phyloP scores from a whole-genome alignment of 2,329 filamentous ascomycete genomes.

The Sporothrix variecibatus region DNA sequence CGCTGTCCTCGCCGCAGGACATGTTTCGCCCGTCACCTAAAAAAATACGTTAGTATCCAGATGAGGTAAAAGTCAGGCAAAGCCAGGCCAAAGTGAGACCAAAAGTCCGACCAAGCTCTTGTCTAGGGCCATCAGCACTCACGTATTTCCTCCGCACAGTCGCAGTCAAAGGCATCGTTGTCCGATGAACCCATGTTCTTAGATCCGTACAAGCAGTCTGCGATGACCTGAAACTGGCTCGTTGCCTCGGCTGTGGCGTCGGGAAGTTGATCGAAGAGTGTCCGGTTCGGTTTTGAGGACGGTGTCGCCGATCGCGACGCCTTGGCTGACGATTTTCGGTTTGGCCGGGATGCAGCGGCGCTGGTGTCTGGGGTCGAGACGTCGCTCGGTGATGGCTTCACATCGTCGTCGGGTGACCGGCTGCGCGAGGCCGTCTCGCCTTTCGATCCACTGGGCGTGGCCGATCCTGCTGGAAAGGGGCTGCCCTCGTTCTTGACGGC shows the following conservation, averaged over 20 bases:
- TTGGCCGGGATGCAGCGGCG: slow-evolving; percentile 65
- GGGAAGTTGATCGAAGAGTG: slow-evolving; percentile 71
- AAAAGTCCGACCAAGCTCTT: background rate
- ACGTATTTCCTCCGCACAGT: slow-evolving; percentile 95
- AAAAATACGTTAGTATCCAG: slow-evolving; percentile 24
- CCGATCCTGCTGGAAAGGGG: slow-evolving; percentile 37
- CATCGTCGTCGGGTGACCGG: slow-evolving; percentile 45
- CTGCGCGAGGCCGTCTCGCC: slow-evolving; percentile 44
- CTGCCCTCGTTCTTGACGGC: slow-evolving; percentile 44
- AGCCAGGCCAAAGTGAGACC: no score
- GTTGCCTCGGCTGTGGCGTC: slow-evolving; percentile 78
- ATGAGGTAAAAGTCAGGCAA: background rate
- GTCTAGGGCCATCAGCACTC: slow-evolving; percentile 47
- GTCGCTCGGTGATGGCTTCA: slow-evolving; percentile 44
- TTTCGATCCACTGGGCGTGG: slow-evolving; percentile 46
- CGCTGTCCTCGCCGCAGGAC: slow-evolving; percentile 92
- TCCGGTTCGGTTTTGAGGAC: slow-evolving; percentile 35
- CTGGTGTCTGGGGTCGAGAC: slow-evolving; percentile 50
- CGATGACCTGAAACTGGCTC: slow-evolving; percentile 75
- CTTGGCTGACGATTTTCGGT: slow-evolving; percentile 70
- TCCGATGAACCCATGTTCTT: slow-evolving; percentile 91
- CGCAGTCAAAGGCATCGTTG: slow-evolving; percentile 87
- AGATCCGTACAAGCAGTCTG: slow-evolving; percentile 85
- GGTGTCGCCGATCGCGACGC: slow-evolving; percentile 58
- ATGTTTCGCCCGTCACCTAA: slow-evolving; percentile 67